Percentiles rank a stretch among this genome's conserved stretches.
Evolutionary conservation across 495 filamentous ascomycete species (phyloP).

Genomic region (Xylaria intraflava): DNA sequence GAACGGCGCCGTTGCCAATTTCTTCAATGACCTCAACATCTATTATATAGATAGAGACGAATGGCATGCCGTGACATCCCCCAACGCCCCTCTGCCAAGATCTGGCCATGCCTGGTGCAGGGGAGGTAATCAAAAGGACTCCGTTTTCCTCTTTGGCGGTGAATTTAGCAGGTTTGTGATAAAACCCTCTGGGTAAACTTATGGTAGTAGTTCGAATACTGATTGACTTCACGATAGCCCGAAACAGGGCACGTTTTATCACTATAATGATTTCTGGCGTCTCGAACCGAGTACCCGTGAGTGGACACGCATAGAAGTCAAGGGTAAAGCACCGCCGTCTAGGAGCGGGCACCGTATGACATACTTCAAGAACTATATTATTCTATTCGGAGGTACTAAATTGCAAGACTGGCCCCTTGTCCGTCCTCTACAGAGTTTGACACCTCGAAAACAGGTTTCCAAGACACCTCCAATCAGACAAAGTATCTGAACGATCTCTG

Average conservation of each 20-base stretch:
- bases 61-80: slow-evolving; percentile 82
- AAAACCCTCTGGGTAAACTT: slow-evolving; percentile 42
- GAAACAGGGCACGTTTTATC: slow-evolving; percentile 97
- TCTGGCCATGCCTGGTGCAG: slow-evolving; percentile 91
- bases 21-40: slow-evolving; percentile 72
- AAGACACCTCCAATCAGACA: slow-evolving; percentile 88
- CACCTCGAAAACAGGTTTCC: slow-evolving; percentile 76
- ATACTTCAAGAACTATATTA: slow-evolving; percentile 64
- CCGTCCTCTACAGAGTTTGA: slow-evolving; percentile 45
- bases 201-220: slow-evolving; percentile 36
- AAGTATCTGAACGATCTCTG: slow-evolving; percentile 74
- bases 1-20: slow-evolving; percentile 56
- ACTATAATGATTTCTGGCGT: slow-evolving; percentile 98
- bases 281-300: slow-evolving; percentile 75
- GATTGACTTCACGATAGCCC: slow-evolving; percentile 37
- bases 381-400: slow-evolving; percentile 31
- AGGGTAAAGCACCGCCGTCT: slow-evolving; percentile 82
- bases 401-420: neutral
- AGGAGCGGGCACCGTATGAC: slow-evolving; percentile 93
- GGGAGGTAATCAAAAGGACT: slow-evolving; percentile 70
- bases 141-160: slow-evolving; percentile 88
- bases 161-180: slow-evolving; percentile 40
- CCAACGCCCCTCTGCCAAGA: slow-evolving; percentile 84
- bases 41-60: slow-evolving; percentile 81
- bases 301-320: slow-evolving; percentile 82